Evolutionary conservation across 2,329 filamentous ascomycete species (phyloP).

Genomic region (Alternaria postmessia): DNA sequence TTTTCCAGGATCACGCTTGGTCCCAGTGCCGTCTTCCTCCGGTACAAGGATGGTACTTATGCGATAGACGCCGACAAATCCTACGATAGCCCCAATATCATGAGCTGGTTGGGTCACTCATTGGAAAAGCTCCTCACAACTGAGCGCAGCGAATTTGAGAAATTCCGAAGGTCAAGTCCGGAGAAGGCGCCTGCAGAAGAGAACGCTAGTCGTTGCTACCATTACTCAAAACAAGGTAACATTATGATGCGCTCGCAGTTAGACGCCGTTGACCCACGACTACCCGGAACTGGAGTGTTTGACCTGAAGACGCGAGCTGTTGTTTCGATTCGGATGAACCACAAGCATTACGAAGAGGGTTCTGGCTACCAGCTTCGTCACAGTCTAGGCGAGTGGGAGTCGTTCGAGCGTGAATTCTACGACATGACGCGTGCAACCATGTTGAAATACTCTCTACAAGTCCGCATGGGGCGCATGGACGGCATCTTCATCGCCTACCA

Average conservation of each 20-base stretch:
- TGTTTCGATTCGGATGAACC: conserved; percentile 88
- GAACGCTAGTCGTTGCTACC: conserved; percentile 65
- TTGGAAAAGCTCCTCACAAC: conserved; percentile 95
- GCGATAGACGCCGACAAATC: conserved; percentile 97
- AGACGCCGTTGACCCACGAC: conserved; percentile 83
- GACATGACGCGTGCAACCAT: conserved; percentile 97
- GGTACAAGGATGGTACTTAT: conserved; percentile 84
- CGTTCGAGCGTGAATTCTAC: conserved; percentile 93
- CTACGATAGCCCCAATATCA: conserved; percentile 81
- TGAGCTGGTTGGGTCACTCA: conserved; percentile 92
- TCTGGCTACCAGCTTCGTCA: conserved; percentile 85
- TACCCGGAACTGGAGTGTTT: conserved; percentile 93
- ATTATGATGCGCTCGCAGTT: conserved; percentile 96
- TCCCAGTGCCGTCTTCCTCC: conserved; percentile 79
- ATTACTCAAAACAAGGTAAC: conserved; percentile 86
- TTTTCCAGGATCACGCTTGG: conserved; percentile 78
- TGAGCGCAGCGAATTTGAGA: conserved; percentile 82
- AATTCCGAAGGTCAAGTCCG: conserved; percentile 66
- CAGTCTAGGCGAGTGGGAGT: conserved; percentile 81
- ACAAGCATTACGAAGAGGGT: conserved; percentile 73
- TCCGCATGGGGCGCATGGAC: conserved; percentile 97
- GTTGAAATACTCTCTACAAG: conserved; percentile 95
- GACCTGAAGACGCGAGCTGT: conserved; percentile 96
- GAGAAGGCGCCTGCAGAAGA: conserved; percentile 78
- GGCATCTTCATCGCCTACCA: conserved; percentile 97